Evolutionary conservation across 495 filamentous ascomycete species (phyloP), one percentile per base, ranked within the genome.

Genomic region (Darksidea phi): DNA sequence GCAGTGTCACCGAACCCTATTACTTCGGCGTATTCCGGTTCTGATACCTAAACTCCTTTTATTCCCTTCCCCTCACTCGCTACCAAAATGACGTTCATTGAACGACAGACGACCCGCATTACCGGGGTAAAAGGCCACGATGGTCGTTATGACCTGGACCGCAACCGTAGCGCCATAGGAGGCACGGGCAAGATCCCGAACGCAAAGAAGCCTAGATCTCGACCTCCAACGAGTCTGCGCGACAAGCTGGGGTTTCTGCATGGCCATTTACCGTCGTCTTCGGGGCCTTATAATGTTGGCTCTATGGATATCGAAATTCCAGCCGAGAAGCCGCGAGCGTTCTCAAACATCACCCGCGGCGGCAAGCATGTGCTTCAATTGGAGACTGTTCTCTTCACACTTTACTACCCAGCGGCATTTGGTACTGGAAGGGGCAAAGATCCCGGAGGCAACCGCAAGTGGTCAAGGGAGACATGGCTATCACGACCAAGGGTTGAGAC

Each of bases 401-500:
- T 76, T 11, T 76, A 75, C 57, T 76, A 76, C 52, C 74, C 74
- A 5, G 45, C 67, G 11, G 61, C 57, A 4, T 45, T 71, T 41
- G 69, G 62, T 11, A 48, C 56, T 20, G 69, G 63, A 15, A 23
- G 34, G 3, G 64, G 64, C 4, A 57, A 51, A 25, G 59, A 64
- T 26, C 59, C 70, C 13, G 67, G 61, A 17, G 71, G 72, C 6
- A 43, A 63, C 17, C 70, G 69, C 42, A 71, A 62, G 18, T 77
- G 76, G 66, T 76, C 75, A 8, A 72, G 81, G 36, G 71, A 74
- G 59, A 77, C 78, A n/a, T 84, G 80, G 83, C 74, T 86, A 12
- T 77, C 78, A 5, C 67, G 77, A 28, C 79, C 82, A 3, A 69
- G 80, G 28, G 25, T 73, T 5, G 65, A 74, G 55, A 75, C 79